Base-by-base conservation (phyloP, 805 yeast species). In the Nakazawaea pomicola region DNA sequence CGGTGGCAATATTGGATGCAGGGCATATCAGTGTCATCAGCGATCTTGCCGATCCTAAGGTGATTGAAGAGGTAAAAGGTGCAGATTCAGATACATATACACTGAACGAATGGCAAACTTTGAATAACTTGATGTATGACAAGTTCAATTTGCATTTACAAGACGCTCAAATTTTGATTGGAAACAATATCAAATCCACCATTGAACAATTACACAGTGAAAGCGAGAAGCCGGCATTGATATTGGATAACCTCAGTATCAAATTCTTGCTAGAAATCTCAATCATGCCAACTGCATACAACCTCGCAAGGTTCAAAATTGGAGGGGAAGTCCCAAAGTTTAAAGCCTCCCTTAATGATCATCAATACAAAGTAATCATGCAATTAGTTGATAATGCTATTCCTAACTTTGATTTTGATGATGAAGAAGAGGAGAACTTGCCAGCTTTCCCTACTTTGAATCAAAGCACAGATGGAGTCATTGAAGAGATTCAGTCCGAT, bases 1-100 rank as follows among this genome's bases (percentile, higher is more conserved):
- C 97, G 0, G 95, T 95, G 49, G 86, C 90, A 3, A 77, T 93
- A 15, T 69, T 93, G 40, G 98, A 93, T 68, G 96, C 97, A 6
- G 99, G 99, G 55, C 96, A 91, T 58, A 82, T 95, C 18, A 80
- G 88, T 48, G 78, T 93, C 12, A 62, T 68, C 1, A 86, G 96
- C 55, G 93, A 90, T 51, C 70, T 91, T 30, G 93, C 80, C 3
- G 85, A 83, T 35, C 78, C 77, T 48, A 71, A 74, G 3, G 77
- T 76, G 34, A 72, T 89, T 20, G 79, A 80, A 38, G 80, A 79
- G 44, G 76, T 89, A 34, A 86, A 80, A 53, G 67, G 78, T 19
- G 77, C 85, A 54, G 68, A 70, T 6, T 64, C 72, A n/a, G 59
- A 61, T 18, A 64, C 62, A 45, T 83, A 81, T 54, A 16, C 29